These are phyloP conservation scores for Xylaria nigripes DNA, from an alignment of 495 filamentous ascomycete genomes.

Conservation along the genomic window DNA sequence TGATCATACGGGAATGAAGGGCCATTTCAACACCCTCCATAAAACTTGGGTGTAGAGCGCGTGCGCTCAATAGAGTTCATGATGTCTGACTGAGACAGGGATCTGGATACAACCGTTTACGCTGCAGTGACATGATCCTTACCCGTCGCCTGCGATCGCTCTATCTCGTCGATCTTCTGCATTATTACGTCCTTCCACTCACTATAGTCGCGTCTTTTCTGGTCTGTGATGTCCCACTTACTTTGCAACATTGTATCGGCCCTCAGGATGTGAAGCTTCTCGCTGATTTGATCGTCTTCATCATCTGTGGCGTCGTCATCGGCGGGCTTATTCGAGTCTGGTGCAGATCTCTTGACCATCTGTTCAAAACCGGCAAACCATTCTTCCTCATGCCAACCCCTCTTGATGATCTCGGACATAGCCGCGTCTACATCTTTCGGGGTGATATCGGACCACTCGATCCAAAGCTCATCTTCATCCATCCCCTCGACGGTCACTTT, in stretches of 20 bases:
- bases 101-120: not conserved
- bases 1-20: not conserved
- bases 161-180: conserved; percentile 45
- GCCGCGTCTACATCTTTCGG: conserved; percentile 52
- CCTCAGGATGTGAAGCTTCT: conserved; percentile 32
- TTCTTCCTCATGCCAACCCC: conserved; percentile 57
- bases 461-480: conserved; percentile 37
- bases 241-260: conserved; percentile 79
- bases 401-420: conserved; percentile 47
- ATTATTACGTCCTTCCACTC: conserved; percentile 67
- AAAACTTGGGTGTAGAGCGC: not conserved
- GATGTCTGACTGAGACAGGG: not conserved
- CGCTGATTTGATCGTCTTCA: conserved; percentile 22
- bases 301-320: conserved; percentile 21
- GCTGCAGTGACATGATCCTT: conserved; percentile 21
- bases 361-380: conserved; percentile 52
- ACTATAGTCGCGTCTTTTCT: conserved; percentile 56
- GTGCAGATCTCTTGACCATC: conserved; percentile 21
- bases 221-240: conserved; percentile 66
- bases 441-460: conserved; percentile 35
- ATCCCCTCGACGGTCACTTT: conserved; percentile 23
- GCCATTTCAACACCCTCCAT: not conserved
- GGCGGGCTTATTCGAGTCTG: conserved; percentile 5
- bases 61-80: not conserved
- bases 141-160: conserved; percentile 21